These are phyloP conservation scores for Mucor ambiguus DNA, from an alignment of 371 early-diverging fungal genomes.

Conservation along the genomic window DNA sequence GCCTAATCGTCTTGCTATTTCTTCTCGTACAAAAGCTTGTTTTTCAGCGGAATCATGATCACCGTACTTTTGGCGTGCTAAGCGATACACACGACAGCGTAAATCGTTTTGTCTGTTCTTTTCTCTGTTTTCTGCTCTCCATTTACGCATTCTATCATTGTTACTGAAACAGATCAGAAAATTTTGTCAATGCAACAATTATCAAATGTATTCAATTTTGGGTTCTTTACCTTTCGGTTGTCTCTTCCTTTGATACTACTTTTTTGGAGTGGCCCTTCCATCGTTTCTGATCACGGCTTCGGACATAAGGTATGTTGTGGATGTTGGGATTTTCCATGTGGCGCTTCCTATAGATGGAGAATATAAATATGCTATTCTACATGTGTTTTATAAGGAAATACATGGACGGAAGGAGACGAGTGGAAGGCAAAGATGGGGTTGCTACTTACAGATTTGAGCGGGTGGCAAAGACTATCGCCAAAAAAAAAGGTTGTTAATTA, in stretches of 20 bases:
- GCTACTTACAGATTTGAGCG: slow-evolving; percentile 49
- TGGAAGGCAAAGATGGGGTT: not conserved
- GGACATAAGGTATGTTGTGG: slow-evolving; percentile 54
- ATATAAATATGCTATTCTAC: not conserved
- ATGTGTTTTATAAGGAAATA: not conserved
- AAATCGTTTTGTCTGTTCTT: slow-evolving; percentile 70
- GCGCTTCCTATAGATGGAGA: slow-evolving; percentile 28
- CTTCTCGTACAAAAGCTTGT: slow-evolving; percentile 64
- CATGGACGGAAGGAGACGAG: not conserved
- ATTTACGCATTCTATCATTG: slow-evolving; percentile 59
- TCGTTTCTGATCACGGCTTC: slow-evolving; percentile 57
- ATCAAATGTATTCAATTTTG: slow-evolving; percentile 23
- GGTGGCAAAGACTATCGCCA: slow-evolving; percentile 46
- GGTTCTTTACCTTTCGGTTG: slow-evolving; percentile 45
- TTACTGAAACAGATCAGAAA: slow-evolving; percentile 26
- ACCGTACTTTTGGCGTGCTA: slow-evolving; percentile 67
- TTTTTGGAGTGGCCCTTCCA: slow-evolving; percentile 64
- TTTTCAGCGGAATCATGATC: slow-evolving; percentile 58
- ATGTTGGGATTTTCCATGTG: slow-evolving; percentile 44
- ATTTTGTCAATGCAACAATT: slow-evolving; percentile 17
- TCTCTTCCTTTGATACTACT: slow-evolving; percentile 53
- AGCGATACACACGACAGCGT: slow-evolving; percentile 71
- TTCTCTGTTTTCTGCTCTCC: slow-evolving; percentile 66
- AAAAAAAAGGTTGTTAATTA: not conserved
- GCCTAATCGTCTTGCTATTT: slow-evolving; percentile 55